Conservation (phyloP, 2,329 filamentous ascomycete species). For the Penicillium digitatum region DNA sequence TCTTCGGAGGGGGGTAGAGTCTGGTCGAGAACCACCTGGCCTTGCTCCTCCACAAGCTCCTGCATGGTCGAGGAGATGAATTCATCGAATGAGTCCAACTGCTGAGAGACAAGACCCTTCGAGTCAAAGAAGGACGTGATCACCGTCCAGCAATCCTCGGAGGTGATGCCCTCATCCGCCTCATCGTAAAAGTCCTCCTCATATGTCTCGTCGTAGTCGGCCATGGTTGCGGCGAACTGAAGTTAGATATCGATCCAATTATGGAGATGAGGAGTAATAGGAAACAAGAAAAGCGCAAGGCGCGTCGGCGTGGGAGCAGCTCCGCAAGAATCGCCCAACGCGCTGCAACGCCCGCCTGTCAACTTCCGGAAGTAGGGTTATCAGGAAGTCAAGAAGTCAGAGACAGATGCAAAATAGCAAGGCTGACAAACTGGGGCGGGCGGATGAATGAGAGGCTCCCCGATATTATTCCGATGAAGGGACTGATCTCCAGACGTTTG, state of each 20-base stretch:
- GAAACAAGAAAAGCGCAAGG: conserved; percentile 16
- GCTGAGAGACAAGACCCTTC: conserved; percentile 94
- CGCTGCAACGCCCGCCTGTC: conserved; percentile 21
- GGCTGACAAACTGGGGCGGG: conserved; percentile 27
- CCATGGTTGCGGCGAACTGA: conserved; percentile 42
- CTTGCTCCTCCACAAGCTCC: conserved; percentile 88
- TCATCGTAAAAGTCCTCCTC: conserved; percentile 66
- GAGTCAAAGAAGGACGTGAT: conserved; percentile 95
- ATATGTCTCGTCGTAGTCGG: conserved; percentile 60
- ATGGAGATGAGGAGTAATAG: background rate
- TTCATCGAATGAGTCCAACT: conserved; percentile 97
- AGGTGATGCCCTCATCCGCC: conserved; percentile 72
- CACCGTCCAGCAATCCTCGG: conserved; percentile 97
- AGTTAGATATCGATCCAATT: conserved; percentile 9
- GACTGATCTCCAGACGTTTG: conserved; percentile 29
- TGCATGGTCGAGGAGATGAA: conserved; percentile 94
- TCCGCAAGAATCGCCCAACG: conserved; percentile 22
- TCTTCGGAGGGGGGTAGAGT: conserved; percentile 73
- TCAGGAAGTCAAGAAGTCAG: conserved; percentile 8
- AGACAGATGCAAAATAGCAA: conserved; percentile 13
- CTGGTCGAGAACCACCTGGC: conserved; percentile 87
- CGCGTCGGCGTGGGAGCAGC: conserved; percentile 21
- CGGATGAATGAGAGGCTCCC: conserved; percentile 23
- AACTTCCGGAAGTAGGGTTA: conserved; percentile 14
- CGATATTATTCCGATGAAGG: conserved; percentile 28